Evolutionary conservation across 2,329 filamentous ascomycete genomes (phyloP).

Genomic region (Byssochlamys sp.): DNA sequence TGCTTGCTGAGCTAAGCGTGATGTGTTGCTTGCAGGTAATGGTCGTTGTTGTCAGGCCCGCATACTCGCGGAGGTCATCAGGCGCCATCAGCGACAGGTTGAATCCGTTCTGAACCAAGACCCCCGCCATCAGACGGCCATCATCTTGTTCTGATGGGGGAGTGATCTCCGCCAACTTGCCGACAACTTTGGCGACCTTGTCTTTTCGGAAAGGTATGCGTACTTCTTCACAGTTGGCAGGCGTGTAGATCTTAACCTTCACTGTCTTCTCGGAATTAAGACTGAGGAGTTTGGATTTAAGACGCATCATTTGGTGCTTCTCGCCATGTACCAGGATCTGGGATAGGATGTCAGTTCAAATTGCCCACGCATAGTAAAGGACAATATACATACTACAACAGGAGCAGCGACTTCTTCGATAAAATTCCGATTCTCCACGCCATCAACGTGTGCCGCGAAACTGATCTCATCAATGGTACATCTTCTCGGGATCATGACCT

Average conservation of each 20-base stretch:
- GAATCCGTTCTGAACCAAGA: slow-evolving; percentile 94
- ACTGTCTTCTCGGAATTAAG: slow-evolving; percentile 70
- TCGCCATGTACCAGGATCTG: slow-evolving; percentile 95
- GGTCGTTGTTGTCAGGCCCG: slow-evolving; percentile 89
- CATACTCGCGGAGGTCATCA: slow-evolving; percentile 89
- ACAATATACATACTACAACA: slow-evolving; percentile 63
- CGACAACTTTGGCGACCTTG: slow-evolving; percentile 91
- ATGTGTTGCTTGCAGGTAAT: slow-evolving; percentile 88
- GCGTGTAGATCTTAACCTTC: slow-evolving; percentile 86
- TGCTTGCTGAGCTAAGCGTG: slow-evolving; percentile 74
- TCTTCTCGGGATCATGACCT: slow-evolving; percentile 79
- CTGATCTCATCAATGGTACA: slow-evolving; percentile 92
- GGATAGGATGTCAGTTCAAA: slow-evolving; percentile 1
- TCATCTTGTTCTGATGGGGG: slow-evolving; percentile 48
- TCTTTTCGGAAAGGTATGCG: slow-evolving; percentile 91
- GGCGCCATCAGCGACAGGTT: slow-evolving; percentile 95
- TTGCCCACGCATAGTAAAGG: not conserved
- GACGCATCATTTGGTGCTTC: slow-evolving; percentile 92
- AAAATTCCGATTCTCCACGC: slow-evolving; percentile 89
- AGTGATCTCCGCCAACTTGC: slow-evolving; percentile 73
- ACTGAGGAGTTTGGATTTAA: slow-evolving; percentile 90
- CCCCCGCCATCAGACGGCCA: slow-evolving; percentile 67
- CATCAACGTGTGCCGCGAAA: slow-evolving; percentile 94
- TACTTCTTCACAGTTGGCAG: slow-evolving; percentile 88
- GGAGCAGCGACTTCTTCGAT: slow-evolving; percentile 88